Percentiles rank a stretch among this genome's conserved stretches.
Evolutionary conservation across 2,329 filamentous ascomycete species (phyloP).

Genomic region (Penicillium italicum): DNA sequence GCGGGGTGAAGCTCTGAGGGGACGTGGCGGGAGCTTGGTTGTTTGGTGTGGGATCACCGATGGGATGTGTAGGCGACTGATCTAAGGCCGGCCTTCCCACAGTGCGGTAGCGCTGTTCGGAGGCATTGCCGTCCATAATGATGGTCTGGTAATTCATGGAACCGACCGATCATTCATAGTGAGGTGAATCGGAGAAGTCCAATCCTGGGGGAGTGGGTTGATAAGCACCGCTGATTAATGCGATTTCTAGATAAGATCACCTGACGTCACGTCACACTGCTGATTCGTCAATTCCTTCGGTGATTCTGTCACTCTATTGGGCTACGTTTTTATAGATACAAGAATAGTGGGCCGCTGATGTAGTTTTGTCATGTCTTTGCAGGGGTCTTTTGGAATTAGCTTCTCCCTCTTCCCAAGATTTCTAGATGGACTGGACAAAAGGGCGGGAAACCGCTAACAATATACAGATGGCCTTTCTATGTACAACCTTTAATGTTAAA

Average conservation of each 20-base stretch:
- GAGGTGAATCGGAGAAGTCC: not conserved
- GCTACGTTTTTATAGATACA: not conserved
- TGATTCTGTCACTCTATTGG: not conserved
- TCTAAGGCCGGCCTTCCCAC: conserved; percentile 5
- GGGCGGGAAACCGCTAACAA: too few species aligned
- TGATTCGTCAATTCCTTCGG: not conserved
- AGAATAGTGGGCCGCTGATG: too few species aligned
- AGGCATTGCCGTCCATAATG: conserved; percentile 31
- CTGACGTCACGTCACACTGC: conserved; percentile 20
- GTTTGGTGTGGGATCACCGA: conserved; percentile 4
- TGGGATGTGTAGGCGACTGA: not conserved
- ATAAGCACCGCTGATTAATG: conserved; percentile 20
- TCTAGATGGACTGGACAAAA: too few species aligned
- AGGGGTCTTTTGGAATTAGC: too few species aligned
- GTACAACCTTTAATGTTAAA: too few species aligned
- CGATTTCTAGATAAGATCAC: conserved; percentile 19
- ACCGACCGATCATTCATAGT: conserved; percentile 10
- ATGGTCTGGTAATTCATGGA: conserved; percentile 39
- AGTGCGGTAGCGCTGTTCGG: conserved; percentile 8
- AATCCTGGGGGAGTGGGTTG: not conserved
- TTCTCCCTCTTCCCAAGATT: too few species aligned
- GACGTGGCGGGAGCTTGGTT: conserved; percentile 23
- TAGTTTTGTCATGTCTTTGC: too few species aligned
- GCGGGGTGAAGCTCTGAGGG: conserved; percentile 70
- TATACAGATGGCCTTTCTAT: too few species aligned